Base-by-base conservation (phyloP, 2,329 filamentous ascomycete species). In the Botrytis fragariae region DNA sequence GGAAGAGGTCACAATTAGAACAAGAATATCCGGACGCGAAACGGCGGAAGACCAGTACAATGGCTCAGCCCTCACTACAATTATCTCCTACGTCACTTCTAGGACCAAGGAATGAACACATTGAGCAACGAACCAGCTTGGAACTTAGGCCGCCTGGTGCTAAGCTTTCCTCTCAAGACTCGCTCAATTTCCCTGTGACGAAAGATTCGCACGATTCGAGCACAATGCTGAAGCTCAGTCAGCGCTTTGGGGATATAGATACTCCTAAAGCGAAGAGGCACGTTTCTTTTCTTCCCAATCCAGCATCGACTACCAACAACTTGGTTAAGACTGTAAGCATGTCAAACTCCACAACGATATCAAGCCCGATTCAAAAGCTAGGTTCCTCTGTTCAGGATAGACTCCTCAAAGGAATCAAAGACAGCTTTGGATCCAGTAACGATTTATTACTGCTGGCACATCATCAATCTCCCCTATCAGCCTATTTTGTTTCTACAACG, bases 201-300 rank as follows among this genome's bases (percentile, higher is more conserved):
- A 97, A 97, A 82, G 89, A 95, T 77, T 87, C 91, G 1, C 87
- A 90, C 77, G 89, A 93, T 77, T 87, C 88, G 8, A 86, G 85
- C 74, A 92, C 91, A 0, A 84, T 86, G 42, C 77, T 89, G 63
- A 88, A 90, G 62, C 83, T 93, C 44, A 94, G 91, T 78, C 93
- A 95, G 80, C 85, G 86, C 64, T 88, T 86, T 72, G 83, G 86
- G 72, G 86, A 84, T 42, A 39, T 32, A 25, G 69, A 45, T 20
- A 72, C 37, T 32, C 29, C 39, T 29, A 35, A 12, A 20, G 20
- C 32, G 32, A 72, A 29, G 32, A 51, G 32, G 35, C 16, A 32
- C 2, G 51, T 68, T 61, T 45, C 62, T n/a, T 72, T 69, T 32
- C n/a, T 51, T 48, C 18, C 39, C 20, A 22, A 37, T 32, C 16